A percentile compares a stretch with the other conserved stretches of the same genome.
Evolutionary conservation across 2,329 filamentous ascomycete species (phyloP).

Genomic region (Neopestalotiopsis sp.): DNA sequence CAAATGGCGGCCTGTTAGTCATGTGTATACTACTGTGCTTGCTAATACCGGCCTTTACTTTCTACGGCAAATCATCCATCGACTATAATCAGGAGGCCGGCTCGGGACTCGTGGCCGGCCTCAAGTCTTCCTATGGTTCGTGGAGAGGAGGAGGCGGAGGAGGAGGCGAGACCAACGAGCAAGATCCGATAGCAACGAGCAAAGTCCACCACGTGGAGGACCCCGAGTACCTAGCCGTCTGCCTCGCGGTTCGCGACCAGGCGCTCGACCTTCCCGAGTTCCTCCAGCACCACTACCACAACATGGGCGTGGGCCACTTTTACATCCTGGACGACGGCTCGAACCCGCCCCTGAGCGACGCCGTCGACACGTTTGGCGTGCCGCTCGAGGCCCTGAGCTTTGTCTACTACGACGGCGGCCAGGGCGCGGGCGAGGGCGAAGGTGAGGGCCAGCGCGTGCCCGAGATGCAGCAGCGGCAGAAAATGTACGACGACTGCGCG

Average conservation of each 20-base stretch:
- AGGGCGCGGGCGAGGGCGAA: slow-evolving; percentile 9
- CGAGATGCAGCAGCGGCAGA: slow-evolving; percentile 21
- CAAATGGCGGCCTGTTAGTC: not conserved
- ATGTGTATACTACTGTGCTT: slow-evolving; percentile 11
- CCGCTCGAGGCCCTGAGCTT: slow-evolving; percentile 16
- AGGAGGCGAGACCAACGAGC: not conserved
- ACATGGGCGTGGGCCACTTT: slow-evolving; percentile 23
- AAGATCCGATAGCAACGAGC: not conserved
- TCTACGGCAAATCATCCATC: slow-evolving; percentile 10
- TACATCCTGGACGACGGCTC: slow-evolving; percentile 26
- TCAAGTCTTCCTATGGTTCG: slow-evolving; percentile 1
- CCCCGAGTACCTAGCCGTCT: slow-evolving; percentile 20
- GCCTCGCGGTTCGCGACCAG: slow-evolving; percentile 23
- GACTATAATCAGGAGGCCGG: not conserved
- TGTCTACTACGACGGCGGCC: slow-evolving; percentile 19
- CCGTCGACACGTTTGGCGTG: slow-evolving; percentile 11
- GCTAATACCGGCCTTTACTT: slow-evolving; percentile 9
- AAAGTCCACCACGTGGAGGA: slow-evolving; percentile 3
- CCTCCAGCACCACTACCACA: slow-evolving; percentile 24
- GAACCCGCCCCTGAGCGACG: slow-evolving; percentile 19
- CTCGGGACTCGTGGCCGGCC: not conserved
- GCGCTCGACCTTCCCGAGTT: slow-evolving; percentile 23
- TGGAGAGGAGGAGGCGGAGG: not conserved
- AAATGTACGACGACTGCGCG: slow-evolving; percentile 21
- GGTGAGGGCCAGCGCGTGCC: slow-evolving; percentile 13